phyloP scores from a whole-genome alignment of 768 basidiomycete species.

The Trametes coccinea region DNA sequence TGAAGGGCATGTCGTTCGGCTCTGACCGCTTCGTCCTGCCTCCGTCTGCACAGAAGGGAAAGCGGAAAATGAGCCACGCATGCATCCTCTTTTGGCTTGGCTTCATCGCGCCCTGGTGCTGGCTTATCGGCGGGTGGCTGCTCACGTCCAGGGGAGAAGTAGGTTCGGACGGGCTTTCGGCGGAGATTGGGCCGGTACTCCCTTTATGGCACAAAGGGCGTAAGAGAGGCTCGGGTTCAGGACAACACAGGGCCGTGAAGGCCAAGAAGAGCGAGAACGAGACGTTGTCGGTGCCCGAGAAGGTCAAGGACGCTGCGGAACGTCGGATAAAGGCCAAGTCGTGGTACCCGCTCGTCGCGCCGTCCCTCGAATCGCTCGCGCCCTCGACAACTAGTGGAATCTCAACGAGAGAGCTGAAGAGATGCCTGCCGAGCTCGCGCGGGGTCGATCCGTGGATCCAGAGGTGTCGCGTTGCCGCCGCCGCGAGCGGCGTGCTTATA shows the following conservation, averaged over 20 bases:
- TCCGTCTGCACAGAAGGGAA: background rate
- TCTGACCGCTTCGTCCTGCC: slow-evolving; percentile 17
- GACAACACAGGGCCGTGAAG: background rate
- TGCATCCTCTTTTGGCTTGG: slow-evolving; percentile 72
- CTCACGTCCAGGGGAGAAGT: slow-evolving; percentile 42
- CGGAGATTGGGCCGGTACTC: slow-evolving; percentile 22
- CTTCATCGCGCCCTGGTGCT: slow-evolving; percentile 70
- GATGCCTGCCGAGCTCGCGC: slow-evolving; percentile 16
- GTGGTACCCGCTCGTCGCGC: slow-evolving; percentile 55
- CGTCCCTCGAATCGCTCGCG: slow-evolving; percentile 41
- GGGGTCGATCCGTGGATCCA: slow-evolving; percentile 40
- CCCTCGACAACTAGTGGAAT: slow-evolving; percentile 16
- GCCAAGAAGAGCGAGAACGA: slow-evolving; percentile 42
- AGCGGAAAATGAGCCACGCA: slow-evolving; percentile 20
- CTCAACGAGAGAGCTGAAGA: slow-evolving; percentile 23
- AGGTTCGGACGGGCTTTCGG: slow-evolving; percentile 41
- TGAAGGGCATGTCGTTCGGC: slow-evolving; percentile 29
- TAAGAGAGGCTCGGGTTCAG: slow-evolving; percentile 33
- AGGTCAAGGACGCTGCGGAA: slow-evolving; percentile 35
- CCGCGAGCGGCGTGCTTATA: slow-evolving; percentile 56
- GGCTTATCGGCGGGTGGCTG: slow-evolving; percentile 79
- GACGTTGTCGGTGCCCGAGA: slow-evolving; percentile 3
- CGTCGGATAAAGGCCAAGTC: slow-evolving; percentile 36
- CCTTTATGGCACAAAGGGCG: slow-evolving; percentile 41
- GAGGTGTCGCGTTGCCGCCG: slow-evolving; percentile 59